A percentile compares a stretch with the other conserved stretches of the same genome.
phyloP scores from a whole-genome alignment of 192 early-diverging fungal genomes.

The Thamnidium elegans region DNA sequence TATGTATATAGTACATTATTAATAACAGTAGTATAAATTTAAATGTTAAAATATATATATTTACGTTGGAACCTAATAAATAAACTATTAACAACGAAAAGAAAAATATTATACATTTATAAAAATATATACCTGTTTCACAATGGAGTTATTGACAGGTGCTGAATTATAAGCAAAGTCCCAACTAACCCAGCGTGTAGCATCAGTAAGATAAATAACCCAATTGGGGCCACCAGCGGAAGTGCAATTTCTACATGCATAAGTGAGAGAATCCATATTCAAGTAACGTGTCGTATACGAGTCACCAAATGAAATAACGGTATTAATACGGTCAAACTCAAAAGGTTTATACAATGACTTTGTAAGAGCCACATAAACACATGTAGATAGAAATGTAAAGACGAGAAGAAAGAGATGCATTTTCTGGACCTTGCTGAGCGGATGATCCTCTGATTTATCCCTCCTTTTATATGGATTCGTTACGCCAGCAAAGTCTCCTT shows the following conservation, averaged over 20 bases:
- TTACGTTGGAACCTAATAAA: constrained; percentile 1
- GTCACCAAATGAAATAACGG: constrained; percentile 18
- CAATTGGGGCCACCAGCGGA: constrained; percentile 23
- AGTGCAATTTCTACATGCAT: constrained; percentile 9
- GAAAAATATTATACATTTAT: neutral
- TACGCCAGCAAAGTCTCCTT: too few species aligned
- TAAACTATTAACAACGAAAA: neutral
- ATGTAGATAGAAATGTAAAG: too few species aligned
- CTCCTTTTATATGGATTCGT: too few species aligned
- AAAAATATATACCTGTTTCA: constrained; percentile 18
- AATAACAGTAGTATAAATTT: neutral
- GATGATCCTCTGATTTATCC: too few species aligned
- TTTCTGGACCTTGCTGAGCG: too few species aligned
- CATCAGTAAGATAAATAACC: constrained; percentile 17
- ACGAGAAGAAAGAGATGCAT: too few species aligned
- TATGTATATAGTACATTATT: neutral
- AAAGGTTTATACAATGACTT: too few species aligned
- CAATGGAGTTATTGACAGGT: constrained; percentile 12
- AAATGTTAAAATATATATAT: neutral
- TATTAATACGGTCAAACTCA: constrained; percentile 6
- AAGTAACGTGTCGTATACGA: constrained; percentile 21
- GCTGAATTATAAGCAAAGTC: constrained; percentile 25
- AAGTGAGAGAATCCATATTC: neutral
- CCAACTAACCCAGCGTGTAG: neutral
- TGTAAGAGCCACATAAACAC: too few species aligned